These are phyloP conservation scores for Podosphaera xanthii DNA, from an alignment of 2,329 filamentous ascomycete species.

Conservation along the genomic window DNA sequence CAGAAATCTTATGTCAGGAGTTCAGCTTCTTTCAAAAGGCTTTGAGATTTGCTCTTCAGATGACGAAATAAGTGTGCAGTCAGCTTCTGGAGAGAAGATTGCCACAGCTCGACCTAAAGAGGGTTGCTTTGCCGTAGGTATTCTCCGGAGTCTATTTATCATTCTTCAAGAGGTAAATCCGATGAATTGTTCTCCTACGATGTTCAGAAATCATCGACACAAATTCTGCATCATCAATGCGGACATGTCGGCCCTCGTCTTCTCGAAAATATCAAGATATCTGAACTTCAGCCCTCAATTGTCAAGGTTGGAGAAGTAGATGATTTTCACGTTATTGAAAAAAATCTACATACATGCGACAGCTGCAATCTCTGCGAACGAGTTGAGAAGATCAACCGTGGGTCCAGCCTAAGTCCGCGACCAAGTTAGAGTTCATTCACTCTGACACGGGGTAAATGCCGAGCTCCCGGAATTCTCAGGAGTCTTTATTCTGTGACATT, in stretches of 20 bases:
- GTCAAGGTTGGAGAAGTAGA: no score
- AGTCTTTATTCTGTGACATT: background rate
- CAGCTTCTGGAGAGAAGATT: background rate
- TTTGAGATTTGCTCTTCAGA: background rate
- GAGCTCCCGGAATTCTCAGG: background rate
- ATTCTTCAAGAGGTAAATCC: background rate
- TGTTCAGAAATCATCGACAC: no score
- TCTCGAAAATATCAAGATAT: no score
- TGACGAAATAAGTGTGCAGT: background rate
- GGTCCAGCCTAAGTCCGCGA: background rate
- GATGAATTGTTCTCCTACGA: background rate
- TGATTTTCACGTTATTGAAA: background rate
- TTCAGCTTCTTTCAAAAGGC: no score
- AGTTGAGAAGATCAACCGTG: no score
- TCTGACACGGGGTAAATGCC: background rate
- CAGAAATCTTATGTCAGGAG: no score
- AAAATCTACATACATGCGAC: background rate
- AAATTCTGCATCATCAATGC: no score
- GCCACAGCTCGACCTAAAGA: background rate
- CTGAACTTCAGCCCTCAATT: no score
- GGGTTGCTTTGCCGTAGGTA: background rate
- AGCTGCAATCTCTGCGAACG: no score
- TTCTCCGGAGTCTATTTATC: background rate
- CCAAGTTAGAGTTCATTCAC: background rate
- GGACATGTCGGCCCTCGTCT: no score